These are phyloP conservation scores for Mycena belliarum DNA, from an alignment of 768 basidiomycete species.

Conservation along the genomic window DNA sequence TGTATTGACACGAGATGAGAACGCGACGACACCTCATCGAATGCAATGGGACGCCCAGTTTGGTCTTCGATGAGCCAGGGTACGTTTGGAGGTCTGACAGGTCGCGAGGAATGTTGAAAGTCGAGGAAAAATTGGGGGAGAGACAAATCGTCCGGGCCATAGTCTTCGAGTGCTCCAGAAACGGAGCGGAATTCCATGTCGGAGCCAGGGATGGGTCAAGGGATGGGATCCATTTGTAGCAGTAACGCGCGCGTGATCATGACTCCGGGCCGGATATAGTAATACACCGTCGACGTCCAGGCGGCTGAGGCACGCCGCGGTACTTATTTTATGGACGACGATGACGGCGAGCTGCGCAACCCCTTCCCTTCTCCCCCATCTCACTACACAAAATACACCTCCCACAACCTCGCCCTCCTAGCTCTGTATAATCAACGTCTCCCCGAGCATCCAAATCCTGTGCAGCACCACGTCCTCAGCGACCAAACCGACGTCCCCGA, in stretches of 20 bases:
- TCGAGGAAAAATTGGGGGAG: slow-evolving; percentile 70
- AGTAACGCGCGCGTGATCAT: too few species aligned
- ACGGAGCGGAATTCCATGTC: slow-evolving; percentile 13
- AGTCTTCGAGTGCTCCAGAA: too few species aligned
- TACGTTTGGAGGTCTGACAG: slow-evolving; percentile 41
- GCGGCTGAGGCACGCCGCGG: too few species aligned
- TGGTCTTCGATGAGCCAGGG: slow-evolving; percentile 65
- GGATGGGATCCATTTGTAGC: too few species aligned
- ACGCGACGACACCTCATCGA: slow-evolving; percentile 47
- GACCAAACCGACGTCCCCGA: slow-evolving; percentile 78
- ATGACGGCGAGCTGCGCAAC: slow-evolving; percentile 77
- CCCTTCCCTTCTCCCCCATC: slow-evolving; percentile 90
- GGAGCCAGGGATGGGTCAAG: too few species aligned
- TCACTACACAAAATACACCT: slow-evolving; percentile 76
- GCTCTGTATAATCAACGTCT: slow-evolving; percentile 58
- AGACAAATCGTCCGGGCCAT: slow-evolving; percentile 65
- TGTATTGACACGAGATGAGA: neutral
- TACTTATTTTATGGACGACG: slow-evolving; percentile 59
- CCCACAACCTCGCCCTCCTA: slow-evolving; percentile 72
- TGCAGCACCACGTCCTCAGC: slow-evolving; percentile 63
- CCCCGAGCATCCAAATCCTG: slow-evolving; percentile 41
- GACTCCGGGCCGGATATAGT: too few species aligned
- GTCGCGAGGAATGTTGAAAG: slow-evolving; percentile 40
- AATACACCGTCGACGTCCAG: too few species aligned
- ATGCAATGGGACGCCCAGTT: slow-evolving; percentile 43